Base-by-base conservation (phyloP, 441 rosid genomes). In the Theobroma grandiflorum region DNA sequence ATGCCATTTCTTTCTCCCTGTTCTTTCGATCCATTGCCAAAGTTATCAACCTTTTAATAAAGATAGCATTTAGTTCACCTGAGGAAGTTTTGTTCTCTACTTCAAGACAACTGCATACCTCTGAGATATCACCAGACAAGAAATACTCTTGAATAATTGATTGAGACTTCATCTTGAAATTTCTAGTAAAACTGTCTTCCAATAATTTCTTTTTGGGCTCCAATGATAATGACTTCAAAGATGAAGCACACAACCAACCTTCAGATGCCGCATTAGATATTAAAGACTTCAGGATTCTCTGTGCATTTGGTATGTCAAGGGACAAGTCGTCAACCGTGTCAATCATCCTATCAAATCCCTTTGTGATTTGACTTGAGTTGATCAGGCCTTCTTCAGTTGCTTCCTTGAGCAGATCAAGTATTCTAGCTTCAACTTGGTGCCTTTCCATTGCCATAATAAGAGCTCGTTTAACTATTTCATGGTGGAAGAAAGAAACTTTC, bases 1-100 rank as follows among this genome's bases (percentile, higher is more conserved):
- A 95, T 38, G 97, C 96, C 98, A 93, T 95, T 85, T 92, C 98
- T 75, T 92, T 95, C 87, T 95, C 98, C 80, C 97, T 86, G 42
- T 95, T 93, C 86, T 93, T 95, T 59, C 93, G 78, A 59, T 95
- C 98, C 97, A 95, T 95, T 58, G 97, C 94, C 42, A 93, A 79
- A 52, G 95, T 95, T 83, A 95, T 86, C 72, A 95, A 81, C 81
- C 82, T 92, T 83, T 95, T 93, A 76, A 93, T 81, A 81, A 95
- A 95, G 61, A 92, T 90, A n/a, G 97, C 81, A 66, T 89, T 93
- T 42, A 93, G 82, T 80, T 93, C 91, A 50, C 86, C 64, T 2
- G 85, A 86, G 59, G 83, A 81, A 42, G 83, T 82, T 49, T 63
- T 67, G 76, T 87, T 85, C 78, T 93, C 97, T 2, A 88, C 85